Conservation (phyloP, 1,284 basidiomycete genomes). For the Tausonia pullulans region DNA sequence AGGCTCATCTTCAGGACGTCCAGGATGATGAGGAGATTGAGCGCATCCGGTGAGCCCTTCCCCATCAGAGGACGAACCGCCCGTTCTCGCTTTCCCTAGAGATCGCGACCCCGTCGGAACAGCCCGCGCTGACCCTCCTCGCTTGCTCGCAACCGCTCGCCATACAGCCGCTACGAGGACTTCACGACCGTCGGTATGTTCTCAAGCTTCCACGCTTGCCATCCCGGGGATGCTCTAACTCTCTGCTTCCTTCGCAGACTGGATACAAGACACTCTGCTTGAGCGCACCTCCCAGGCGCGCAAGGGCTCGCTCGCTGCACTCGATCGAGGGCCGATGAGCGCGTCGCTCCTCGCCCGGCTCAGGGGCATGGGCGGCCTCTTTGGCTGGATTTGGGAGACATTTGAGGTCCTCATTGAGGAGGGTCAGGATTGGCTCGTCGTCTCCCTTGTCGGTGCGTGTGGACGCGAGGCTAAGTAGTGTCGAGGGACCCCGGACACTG, state of each 20-base stretch:
- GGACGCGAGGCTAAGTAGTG: neutral
- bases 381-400: conserved; percentile 53
- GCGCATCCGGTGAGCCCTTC: conserved; percentile 33
- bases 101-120: neutral
- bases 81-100: neutral
- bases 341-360: conserved; percentile 25
- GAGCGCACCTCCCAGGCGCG: conserved; percentile 57
- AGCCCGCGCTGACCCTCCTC: neutral
- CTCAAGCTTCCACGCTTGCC: neutral
- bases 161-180: conserved; percentile 44
- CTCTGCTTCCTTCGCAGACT: conserved; percentile 48
- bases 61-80: neutral
- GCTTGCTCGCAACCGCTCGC: neutral
- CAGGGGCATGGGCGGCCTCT: conserved; percentile 26
- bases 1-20: conserved; percentile 10
- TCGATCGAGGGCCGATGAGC: conserved; percentile 19
- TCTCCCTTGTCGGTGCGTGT: conserved; percentile 68
- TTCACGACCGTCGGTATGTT: conserved; percentile 61
- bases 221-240: neutral
- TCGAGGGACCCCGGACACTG: neutral
- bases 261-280: conserved; percentile 87
- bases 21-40: conserved; percentile 32
- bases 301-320: conserved; percentile 42
- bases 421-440: conserved; percentile 59
- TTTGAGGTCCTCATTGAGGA: conserved; percentile 43